Evolutionary conservation across 2,329 filamentous ascomycete species (phyloP).

Genomic region (Dryadomyces sulphureus): DNA sequence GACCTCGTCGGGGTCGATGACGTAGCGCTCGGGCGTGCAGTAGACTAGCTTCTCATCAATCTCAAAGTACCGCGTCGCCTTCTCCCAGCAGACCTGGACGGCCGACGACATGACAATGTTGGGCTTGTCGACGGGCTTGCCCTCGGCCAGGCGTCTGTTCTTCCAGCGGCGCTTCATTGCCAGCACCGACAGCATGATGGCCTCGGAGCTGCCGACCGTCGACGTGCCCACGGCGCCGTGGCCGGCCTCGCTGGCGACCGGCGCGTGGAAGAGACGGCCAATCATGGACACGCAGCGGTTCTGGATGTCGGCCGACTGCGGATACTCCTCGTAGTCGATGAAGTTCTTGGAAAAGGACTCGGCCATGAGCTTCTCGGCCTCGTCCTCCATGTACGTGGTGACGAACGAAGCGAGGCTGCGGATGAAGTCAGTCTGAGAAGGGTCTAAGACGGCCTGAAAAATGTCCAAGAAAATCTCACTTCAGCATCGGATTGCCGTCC

Average conservation of each 20-base stretch:
- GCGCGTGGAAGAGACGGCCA: constrained; percentile 74
- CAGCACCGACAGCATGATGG: constrained; percentile 67
- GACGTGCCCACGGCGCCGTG: constrained; percentile 69
- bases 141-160: constrained; percentile 68
- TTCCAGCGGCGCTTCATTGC: constrained; percentile 96
- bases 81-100: constrained; percentile 96
- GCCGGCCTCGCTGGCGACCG: constrained; percentile 32
- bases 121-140: constrained; percentile 65
- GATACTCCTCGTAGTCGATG: constrained; percentile 78
- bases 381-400: constrained; percentile 95
- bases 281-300: constrained; percentile 91
- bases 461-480: constrained; percentile 30
- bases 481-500: constrained; percentile 81
- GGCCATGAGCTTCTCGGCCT: constrained; percentile 89
- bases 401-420: constrained; percentile 76
- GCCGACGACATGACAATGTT: constrained; percentile 95
- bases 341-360: constrained; percentile 93
- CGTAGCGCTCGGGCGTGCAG: constrained; percentile 42
- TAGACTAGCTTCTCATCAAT: constrained; percentile 74
- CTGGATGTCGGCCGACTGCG: constrained; percentile 70
- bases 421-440: background rate
- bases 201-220: constrained; percentile 79
- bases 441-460: background rate
- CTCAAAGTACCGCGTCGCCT: constrained; percentile 79
- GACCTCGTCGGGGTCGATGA: constrained; percentile 48